Base-by-base conservation (phyloP, 1,284 basidiomycete species). In the Apiotrichum siamense region DNA sequence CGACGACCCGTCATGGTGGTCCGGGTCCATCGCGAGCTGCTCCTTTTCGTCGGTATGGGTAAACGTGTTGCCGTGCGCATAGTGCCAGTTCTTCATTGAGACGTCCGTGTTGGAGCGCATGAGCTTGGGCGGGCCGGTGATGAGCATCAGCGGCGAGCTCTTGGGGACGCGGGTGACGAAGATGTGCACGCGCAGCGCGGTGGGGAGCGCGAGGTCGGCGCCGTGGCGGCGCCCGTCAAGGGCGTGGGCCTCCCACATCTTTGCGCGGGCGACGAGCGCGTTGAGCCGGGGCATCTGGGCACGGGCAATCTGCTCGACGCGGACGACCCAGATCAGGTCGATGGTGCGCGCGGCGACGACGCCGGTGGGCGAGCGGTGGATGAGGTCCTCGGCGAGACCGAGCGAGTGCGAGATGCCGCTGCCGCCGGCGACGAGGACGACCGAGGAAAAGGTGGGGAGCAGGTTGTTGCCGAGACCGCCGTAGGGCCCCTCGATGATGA, bases 291-390 rank as follows among this genome's bases (percentile, higher is more conserved):
- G 60, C 48, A 73, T 61, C 12, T 73, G 49, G 9, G 66, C 66
- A 27, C 60, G 54, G 1, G 70, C 73, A 13, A 47, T 49, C 18
- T 67, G 65, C 58, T 68, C 61, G 18, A 59, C 65, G 23, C 60
- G 56, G n/a, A 70, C 64, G 18, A 68, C 58, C 73, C 73, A 75
- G n/a, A 73, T 59, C 13, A 75, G 57, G 43, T 73, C 69, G 50
- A 75, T 54, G 2, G 66, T 65, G n/a, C 66, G 57, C 3, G 70
- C 62, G 15, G 66, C 61, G n/a, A 75, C 70, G n/a, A 60, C 62
- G 38, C 69, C 69, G 9, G 61, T 59, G 0, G 67, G 65, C 18
- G 70, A 61, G 21, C 59, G 55, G 4, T 45, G 50, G 20, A 73
- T 53, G 5, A 75, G 58, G 46, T 73, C 67, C 35, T 67, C 61